phyloP scores from a whole-genome alignment of 1,284 basidiomycete species.

The Trichosporon sp. region DNA sequence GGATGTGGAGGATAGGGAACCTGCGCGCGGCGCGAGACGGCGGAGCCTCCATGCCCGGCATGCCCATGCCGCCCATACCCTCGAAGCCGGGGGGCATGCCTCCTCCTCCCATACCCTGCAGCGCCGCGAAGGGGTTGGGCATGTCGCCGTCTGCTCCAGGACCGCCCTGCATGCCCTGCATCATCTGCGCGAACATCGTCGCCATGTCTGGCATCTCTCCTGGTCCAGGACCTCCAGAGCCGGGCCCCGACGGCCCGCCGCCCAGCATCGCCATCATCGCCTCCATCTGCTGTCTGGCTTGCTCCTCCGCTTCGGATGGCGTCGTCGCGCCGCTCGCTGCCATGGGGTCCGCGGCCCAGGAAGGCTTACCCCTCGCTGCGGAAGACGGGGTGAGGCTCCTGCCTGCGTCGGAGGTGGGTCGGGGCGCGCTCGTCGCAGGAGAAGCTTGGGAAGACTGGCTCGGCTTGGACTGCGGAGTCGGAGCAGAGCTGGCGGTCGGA shows the following conservation, averaged over 20 bases:
- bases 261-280: constrained; percentile 39
- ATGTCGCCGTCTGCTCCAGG: constrained; percentile 18
- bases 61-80: constrained; percentile 15
- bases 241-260: constrained; percentile 14
- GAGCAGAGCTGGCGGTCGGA: background rate
- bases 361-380: background rate
- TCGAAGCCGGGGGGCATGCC: constrained; percentile 13
- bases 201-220: constrained; percentile 33
- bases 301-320: background rate
- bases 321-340: background rate
- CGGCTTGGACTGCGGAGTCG: background rate
- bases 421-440: no score
- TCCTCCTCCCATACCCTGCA: background rate
- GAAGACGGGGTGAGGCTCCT: background rate
- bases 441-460: constrained; percentile 2
- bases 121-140: constrained; percentile 16
- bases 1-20: constrained; percentile 41
- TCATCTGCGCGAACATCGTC: constrained; percentile 23
- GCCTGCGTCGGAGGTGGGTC: background rate
- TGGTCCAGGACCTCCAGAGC: constrained; percentile 11
- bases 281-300: constrained; percentile 34
- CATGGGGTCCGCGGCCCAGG: background rate
- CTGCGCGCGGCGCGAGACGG: constrained; percentile 24
- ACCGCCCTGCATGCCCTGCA: constrained; percentile 32
- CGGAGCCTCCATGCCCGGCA: background rate